phyloP scores from a whole-genome alignment of 2,329 filamentous ascomycete genomes.

The Fusarium sp. region DNA sequence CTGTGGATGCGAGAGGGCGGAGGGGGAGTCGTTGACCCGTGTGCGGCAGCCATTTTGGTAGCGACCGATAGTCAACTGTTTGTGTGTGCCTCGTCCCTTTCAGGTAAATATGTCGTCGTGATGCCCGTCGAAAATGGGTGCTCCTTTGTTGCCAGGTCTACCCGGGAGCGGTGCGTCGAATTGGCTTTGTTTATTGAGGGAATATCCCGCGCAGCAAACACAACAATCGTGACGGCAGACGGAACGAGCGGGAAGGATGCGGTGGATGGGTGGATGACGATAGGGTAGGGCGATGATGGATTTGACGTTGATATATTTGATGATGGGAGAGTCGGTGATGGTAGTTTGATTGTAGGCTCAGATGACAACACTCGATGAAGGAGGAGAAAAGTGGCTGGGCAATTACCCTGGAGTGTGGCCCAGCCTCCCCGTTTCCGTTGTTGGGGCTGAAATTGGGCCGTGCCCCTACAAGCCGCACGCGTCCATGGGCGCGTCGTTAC shows the following conservation, averaged over 20 bases:
- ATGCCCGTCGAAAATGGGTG: slow-evolving; percentile 23
- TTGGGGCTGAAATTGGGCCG: slow-evolving; percentile 13
- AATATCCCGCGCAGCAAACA: slow-evolving; percentile 31
- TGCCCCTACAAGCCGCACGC: slow-evolving; percentile 40
- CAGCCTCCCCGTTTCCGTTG: slow-evolving; percentile 42
- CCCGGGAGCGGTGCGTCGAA: slow-evolving; percentile 25
- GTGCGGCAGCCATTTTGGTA: slow-evolving; percentile 45
- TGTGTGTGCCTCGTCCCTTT: slow-evolving; percentile 3
- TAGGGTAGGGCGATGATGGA: slow-evolving; percentile 32
- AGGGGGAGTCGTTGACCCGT: slow-evolving; percentile 67
- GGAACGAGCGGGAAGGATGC: slow-evolving; percentile 4
- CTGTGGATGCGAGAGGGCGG: slow-evolving; percentile 70
- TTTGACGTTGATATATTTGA: slow-evolving; percentile 39
- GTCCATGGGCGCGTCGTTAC: slow-evolving; percentile 48
- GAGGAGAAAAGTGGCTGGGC: slow-evolving; percentile 46
- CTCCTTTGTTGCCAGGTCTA: slow-evolving; percentile 39
- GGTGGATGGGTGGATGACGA: slow-evolving; percentile 13
- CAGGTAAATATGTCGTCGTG: slow-evolving; percentile 15
- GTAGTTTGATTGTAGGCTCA: slow-evolving; percentile 37
- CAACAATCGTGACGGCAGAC: slow-evolving; percentile 13
- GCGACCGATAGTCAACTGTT: slow-evolving; percentile 8
- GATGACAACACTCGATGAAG: slow-evolving; percentile 40
- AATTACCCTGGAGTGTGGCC: slow-evolving; percentile 44
- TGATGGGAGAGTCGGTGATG: slow-evolving; percentile 43
- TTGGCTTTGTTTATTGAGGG: slow-evolving; percentile 25